phyloP scores from a whole-genome alignment of 331 rosid genomes.

The Saraca asoca region DNA sequence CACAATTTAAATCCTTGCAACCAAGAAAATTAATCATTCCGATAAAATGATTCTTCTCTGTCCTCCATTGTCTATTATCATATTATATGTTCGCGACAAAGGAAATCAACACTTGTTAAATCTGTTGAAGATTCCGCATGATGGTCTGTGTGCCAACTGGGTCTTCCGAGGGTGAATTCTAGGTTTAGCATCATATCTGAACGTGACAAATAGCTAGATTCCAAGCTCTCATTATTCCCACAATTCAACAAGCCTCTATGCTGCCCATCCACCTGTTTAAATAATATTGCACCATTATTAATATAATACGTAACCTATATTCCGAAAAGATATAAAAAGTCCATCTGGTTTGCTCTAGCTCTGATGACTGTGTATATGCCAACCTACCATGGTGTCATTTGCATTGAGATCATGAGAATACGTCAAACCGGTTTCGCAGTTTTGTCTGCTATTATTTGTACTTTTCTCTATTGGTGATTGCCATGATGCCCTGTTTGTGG shows the following conservation, averaged over 20 bases:
- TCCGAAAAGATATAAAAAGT: slow-evolving; percentile 5
- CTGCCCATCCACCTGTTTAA: slow-evolving; percentile 45
- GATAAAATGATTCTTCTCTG: not conserved
- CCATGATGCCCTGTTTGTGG: slow-evolving; percentile 41
- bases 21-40: too few relatives aligned
- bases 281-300: not conserved
- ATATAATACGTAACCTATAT: not conserved
- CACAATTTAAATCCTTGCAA: too few relatives aligned
- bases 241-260: slow-evolving; percentile 40
- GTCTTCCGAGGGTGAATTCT: slow-evolving; percentile 74
- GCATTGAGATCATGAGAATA: slow-evolving; percentile 35
- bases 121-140: slow-evolving; percentile 53
- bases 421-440: slow-evolving; percentile 34
- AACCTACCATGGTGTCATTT: slow-evolving; percentile 50
- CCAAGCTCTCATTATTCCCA: slow-evolving; percentile 50
- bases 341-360: slow-evolving; percentile 33
- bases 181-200: slow-evolving; percentile 55
- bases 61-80: not conserved
- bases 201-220: slow-evolving; percentile 53
- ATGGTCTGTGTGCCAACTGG: slow-evolving; percentile 57
- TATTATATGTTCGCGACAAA: slow-evolving; percentile 18
- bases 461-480: slow-evolving; percentile 45
- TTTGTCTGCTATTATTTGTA: slow-evolving; percentile 35
- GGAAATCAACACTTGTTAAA: slow-evolving; percentile 47
- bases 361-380: slow-evolving; percentile 3